Conservation (phyloP, 2,329 filamentous ascomycete species). For the Nemania sp. region DNA sequence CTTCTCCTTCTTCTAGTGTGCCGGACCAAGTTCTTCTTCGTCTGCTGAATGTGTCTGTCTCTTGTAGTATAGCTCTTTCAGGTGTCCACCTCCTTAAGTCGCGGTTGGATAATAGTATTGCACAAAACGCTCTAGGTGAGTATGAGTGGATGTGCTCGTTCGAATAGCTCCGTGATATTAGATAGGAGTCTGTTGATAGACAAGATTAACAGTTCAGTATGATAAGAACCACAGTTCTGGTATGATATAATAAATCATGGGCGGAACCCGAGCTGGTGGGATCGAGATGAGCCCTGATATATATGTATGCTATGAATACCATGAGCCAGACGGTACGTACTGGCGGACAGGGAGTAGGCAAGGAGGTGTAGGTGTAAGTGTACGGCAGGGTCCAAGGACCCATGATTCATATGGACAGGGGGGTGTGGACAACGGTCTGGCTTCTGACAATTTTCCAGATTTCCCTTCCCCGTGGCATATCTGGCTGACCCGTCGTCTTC, state of each 20-base stretch:
- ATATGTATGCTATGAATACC: constrained; percentile 32
- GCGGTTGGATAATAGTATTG: background rate
- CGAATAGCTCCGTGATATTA: constrained; percentile 23
- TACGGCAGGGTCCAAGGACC: too few species aligned
- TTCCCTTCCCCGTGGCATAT: constrained; percentile 27
- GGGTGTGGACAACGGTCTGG: constrained; percentile 20
- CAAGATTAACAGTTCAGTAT: constrained; percentile 21
- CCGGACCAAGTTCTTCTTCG: background rate
- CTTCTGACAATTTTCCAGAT: constrained; percentile 30
- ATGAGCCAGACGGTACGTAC: constrained; percentile 23
- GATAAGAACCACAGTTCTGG: constrained; percentile 30
- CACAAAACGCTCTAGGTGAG: background rate
- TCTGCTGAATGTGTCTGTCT: constrained; percentile 9
- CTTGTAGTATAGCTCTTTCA: too few species aligned
- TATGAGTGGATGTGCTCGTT: constrained; percentile 3
- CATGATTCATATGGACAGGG: constrained; percentile 27
- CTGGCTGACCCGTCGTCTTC: constrained; percentile 16
- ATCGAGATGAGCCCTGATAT: constrained; percentile 37
- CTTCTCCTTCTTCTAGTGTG: background rate
- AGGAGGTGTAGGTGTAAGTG: constrained; percentile 7
- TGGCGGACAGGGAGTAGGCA: constrained; percentile 25
- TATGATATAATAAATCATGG: constrained; percentile 34
- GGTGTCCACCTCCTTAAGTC: constrained; percentile 11
- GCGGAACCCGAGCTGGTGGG: constrained; percentile 28
- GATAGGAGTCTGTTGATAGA: background rate